phyloP scores from a whole-genome alignment of 1,139 yeast genomes.

The Magnusiomyces fungicola region DNA sequence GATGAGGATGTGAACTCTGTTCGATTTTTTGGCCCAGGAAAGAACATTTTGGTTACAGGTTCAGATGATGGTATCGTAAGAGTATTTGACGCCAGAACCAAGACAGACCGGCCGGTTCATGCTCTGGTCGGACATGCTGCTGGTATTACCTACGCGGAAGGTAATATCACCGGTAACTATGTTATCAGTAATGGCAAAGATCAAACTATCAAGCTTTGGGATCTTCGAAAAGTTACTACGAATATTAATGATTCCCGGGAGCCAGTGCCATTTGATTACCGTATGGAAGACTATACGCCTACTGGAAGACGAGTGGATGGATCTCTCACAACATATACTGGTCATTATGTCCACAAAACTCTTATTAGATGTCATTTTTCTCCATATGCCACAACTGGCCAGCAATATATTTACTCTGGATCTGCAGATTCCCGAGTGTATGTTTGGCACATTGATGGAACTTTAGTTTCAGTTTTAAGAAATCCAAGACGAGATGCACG shows the following conservation, averaged over 20 bases:
- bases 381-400: slow-evolving; percentile 26
- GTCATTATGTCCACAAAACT: slow-evolving; percentile 29
- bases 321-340: slow-evolving; percentile 29
- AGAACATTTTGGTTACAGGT: slow-evolving; percentile 67
- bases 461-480: slow-evolving; percentile 16
- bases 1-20: slow-evolving; percentile 45
- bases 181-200: slow-evolving; percentile 30
- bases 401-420: slow-evolving; percentile 31
- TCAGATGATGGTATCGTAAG: slow-evolving; percentile 76
- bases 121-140: slow-evolving; percentile 70
- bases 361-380: slow-evolving; percentile 32
- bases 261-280: slow-evolving; percentile 18
- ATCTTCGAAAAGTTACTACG: slow-evolving; percentile 23
- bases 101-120: slow-evolving; percentile 49
- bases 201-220: slow-evolving; percentile 32
- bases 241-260: background rate
- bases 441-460: slow-evolving; percentile 31
- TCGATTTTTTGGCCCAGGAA: slow-evolving; percentile 68
- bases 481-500: background rate
- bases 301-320: slow-evolving; percentile 24
- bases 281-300: slow-evolving; percentile 21
- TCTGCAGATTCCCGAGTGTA: slow-evolving; percentile 28
- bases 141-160: slow-evolving; percentile 30
- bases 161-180: slow-evolving; percentile 26
- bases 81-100: slow-evolving; percentile 67